phyloP scores from a whole-genome alignment of 2,329 filamentous ascomycete genomes.

The Penicillium sp. region DNA sequence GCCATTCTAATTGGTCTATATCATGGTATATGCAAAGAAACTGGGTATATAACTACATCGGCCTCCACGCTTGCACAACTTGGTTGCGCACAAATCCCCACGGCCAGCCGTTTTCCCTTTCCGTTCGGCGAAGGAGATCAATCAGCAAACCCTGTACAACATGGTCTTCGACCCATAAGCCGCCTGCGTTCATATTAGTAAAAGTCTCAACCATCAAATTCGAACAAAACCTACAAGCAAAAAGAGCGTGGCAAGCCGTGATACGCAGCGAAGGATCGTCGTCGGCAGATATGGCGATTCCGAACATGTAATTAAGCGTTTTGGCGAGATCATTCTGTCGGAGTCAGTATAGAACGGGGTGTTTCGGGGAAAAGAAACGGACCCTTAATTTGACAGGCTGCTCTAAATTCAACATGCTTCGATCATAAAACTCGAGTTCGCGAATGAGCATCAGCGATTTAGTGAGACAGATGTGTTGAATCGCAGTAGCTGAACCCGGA shows the following conservation, averaged over 20 bases:
- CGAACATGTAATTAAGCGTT: slow-evolving; percentile 35
- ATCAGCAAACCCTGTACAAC: slow-evolving; percentile 7
- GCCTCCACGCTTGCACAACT: slow-evolving; percentile 8
- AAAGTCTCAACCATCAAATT: not conserved
- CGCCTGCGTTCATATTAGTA: slow-evolving; percentile 17
- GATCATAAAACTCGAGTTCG: slow-evolving; percentile 20
- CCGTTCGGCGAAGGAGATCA: slow-evolving; percentile 11
- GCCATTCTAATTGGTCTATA: not conserved
- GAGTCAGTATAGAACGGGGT: not conserved
- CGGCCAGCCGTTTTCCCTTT: slow-evolving; percentile 13
- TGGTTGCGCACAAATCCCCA: slow-evolving; percentile 10
- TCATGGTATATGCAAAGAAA: not conserved
- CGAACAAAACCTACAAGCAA: slow-evolving; percentile 28
- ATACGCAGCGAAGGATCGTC: slow-evolving; percentile 35
- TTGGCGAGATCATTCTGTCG: slow-evolving; percentile 27
- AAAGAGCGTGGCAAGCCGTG: slow-evolving; percentile 37
- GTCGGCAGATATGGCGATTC: slow-evolving; percentile 35
- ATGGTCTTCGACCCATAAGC: slow-evolving; percentile 34
- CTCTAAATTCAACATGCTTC: slow-evolving; percentile 12
- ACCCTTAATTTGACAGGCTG: slow-evolving; percentile 28
- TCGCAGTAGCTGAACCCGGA: slow-evolving; percentile 29
- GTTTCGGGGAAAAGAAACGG: not conserved
- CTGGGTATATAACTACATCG: slow-evolving; percentile 4
- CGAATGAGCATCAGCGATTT: slow-evolving; percentile 33
- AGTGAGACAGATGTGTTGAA: slow-evolving; percentile 37